Conservation (phyloP, 1,284 basidiomycete genomes). For the Ceratobasidium sp. region DNA sequence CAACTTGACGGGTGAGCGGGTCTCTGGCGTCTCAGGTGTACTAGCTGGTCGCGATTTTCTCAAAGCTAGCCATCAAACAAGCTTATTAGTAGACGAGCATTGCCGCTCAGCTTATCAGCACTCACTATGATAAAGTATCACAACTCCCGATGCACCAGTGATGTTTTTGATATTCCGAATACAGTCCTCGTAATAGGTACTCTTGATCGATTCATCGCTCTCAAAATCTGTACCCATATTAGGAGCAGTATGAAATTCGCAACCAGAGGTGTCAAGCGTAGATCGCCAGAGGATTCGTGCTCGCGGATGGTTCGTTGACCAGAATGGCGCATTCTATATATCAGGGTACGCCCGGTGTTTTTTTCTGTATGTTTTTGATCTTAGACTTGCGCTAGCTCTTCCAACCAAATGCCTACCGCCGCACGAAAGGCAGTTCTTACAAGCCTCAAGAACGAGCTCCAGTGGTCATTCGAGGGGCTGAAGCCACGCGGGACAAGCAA, state of each 20-base stretch:
- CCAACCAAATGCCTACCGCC: conserved; percentile 94
- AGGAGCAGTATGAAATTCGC: conserved; percentile 64
- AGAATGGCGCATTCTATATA: conserved; percentile 79
- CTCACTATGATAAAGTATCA: conserved; percentile 76
- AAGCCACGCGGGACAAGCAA: too few relatives aligned
- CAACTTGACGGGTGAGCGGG: conserved; percentile 63
- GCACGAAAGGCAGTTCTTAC: conserved; percentile 81
- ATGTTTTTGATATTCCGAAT: conserved; percentile 70
- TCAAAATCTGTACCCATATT: conserved; percentile 57
- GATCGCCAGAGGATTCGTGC: too few relatives aligned
- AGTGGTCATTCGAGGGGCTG: too few relatives aligned
- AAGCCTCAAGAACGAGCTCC: conserved; percentile 70
- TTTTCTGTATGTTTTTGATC: not conserved
- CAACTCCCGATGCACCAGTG: conserved; percentile 71
- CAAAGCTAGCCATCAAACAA: conserved; percentile 58
- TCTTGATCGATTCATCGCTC: conserved; percentile 66
- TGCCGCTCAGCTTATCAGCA: conserved; percentile 33
- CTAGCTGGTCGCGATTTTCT: conserved; percentile 62
- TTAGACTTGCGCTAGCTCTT: conserved; percentile 70
- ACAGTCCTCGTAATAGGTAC: conserved; percentile 73
- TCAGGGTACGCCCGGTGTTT: conserved; percentile 75
- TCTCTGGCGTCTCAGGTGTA: conserved; percentile 58
- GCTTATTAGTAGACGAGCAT: not conserved
- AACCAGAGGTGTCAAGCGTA: conserved; percentile 71
- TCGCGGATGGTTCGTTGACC: conserved; percentile 69